Conservation (phyloP, 2,329 filamentous ascomycete genomes). For the Penicillium janthinellum region DNA sequence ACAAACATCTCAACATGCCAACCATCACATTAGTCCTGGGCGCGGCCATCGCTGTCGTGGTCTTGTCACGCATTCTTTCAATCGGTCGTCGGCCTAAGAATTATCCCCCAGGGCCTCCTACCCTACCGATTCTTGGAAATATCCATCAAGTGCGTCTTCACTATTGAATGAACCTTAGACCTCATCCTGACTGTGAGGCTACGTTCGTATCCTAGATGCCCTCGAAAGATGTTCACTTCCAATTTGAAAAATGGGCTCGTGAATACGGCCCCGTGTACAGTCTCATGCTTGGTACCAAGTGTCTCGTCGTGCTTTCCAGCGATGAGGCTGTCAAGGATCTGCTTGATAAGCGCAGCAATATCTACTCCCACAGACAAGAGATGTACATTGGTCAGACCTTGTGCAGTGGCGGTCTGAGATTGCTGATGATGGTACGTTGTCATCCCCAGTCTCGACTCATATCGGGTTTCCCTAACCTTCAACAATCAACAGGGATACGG, state of each 20-base stretch:
- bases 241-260: constrained; percentile 56
- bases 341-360: constrained; percentile 52
- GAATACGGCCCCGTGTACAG: constrained; percentile 57
- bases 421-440: constrained; percentile 36
- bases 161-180: neutral
- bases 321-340: constrained; percentile 54
- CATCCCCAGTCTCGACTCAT: too few relatives aligned
- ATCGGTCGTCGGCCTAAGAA: constrained; percentile 33
- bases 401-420: constrained; percentile 30
- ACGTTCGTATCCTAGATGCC: constrained; percentile 41
- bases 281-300: constrained; percentile 53
- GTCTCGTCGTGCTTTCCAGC: constrained; percentile 52
- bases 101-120: constrained; percentile 55
- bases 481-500: constrained; percentile 25
- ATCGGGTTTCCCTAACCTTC: neutral
- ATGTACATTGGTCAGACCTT: constrained; percentile 49
- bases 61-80: constrained; percentile 16
- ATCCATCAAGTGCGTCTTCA: constrained; percentile 40
- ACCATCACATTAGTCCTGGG: constrained; percentile 11
- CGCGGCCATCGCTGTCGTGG: constrained; percentile 8
- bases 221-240: constrained; percentile 43
- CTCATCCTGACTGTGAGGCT: too few relatives aligned
- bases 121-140: constrained; percentile 55
- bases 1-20: neutral
- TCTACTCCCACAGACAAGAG: constrained; percentile 53